Conservation (phyloP, 495 filamentous ascomycete genomes). For the Amniculicola lignicola region DNA sequence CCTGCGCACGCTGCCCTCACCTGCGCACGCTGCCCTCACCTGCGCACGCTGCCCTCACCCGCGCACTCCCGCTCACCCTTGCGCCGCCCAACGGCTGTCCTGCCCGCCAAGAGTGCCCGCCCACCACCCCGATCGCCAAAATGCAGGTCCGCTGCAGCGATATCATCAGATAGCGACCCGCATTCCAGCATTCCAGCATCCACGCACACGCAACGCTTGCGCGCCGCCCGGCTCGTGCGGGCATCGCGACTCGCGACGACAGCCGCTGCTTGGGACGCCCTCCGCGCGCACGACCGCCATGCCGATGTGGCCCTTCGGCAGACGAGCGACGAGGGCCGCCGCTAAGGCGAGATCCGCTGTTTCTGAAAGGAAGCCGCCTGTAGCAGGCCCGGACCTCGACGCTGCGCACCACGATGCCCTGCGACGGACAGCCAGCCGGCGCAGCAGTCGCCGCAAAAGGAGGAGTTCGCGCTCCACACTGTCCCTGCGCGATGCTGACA, state of each 20-base stretch:
- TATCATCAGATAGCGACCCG: constrained; percentile 11
- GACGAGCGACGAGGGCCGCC: constrained; percentile 25
- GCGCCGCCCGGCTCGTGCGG: no score
- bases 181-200: constrained; percentile 2
- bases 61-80: no score
- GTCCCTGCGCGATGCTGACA: constrained; percentile 28
- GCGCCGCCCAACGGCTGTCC: neutral
- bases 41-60: no score
- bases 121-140: neutral
- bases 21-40: no score
- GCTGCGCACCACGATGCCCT: constrained; percentile 26
- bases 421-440: constrained; percentile 15
- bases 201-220: constrained; percentile 5
- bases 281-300: constrained; percentile 22
- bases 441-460: constrained; percentile 27
- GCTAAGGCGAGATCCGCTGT: constrained; percentile 25
- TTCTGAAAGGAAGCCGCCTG: constrained; percentile 30
- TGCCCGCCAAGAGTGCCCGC: neutral
- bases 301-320: constrained; percentile 36
- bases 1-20: no score
- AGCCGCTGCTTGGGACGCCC: neutral
- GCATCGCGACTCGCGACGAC: neutral
- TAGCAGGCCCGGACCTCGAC: constrained; percentile 8
- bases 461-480: constrained; percentile 24
- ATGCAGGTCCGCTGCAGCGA: neutral